Evolutionary conservation across 768 basidiomycete species (phyloP).

Genomic region (Mycena kentingensis): DNA sequence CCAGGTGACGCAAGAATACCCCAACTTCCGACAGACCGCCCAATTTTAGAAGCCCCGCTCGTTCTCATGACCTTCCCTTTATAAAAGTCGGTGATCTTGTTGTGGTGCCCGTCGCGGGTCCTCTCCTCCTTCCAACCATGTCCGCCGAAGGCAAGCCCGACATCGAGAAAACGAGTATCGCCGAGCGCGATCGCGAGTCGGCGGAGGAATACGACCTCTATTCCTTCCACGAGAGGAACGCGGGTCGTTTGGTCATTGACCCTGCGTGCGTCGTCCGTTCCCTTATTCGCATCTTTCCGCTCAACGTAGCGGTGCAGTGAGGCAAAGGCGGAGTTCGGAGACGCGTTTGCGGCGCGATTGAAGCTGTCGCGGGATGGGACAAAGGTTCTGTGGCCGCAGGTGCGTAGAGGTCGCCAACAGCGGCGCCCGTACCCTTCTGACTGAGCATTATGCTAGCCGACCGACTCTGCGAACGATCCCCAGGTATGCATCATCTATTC

Average conservation of each 20-base stretch:
- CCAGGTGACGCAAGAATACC: too few relatives aligned
- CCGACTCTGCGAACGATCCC: constrained; percentile 32
- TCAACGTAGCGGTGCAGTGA: constrained; percentile 39
- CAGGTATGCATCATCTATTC: too few relatives aligned
- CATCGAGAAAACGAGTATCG: constrained; percentile 12
- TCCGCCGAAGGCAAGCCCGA: constrained; percentile 13
- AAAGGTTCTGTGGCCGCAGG: constrained; percentile 62
- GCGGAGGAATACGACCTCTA: constrained; percentile 30
- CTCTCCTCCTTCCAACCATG: constrained; percentile 8
- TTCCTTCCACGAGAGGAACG: constrained; percentile 52
- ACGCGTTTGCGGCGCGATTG: constrained; percentile 47
- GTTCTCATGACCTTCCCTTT: too few relatives aligned
- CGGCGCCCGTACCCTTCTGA: neutral
- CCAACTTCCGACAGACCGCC: too few relatives aligned
- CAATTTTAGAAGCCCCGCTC: neutral
- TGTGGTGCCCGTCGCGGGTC: too few relatives aligned
- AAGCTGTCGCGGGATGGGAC: constrained; percentile 54
- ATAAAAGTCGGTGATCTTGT: too few relatives aligned
- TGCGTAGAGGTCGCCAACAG: neutral
- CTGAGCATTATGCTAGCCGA: constrained; percentile 33
- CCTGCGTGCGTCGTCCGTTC: constrained; percentile 43
- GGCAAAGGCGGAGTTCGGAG: constrained; percentile 57
- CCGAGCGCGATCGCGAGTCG: constrained; percentile 18
- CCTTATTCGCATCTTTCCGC: neutral
- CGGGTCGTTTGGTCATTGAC: constrained; percentile 60